Evolutionary conservation across 169 alveolate genomes (phyloP), one percentile per base, ranked within the genome.

Genomic region (Plasmodium cynomolgi): DNA sequence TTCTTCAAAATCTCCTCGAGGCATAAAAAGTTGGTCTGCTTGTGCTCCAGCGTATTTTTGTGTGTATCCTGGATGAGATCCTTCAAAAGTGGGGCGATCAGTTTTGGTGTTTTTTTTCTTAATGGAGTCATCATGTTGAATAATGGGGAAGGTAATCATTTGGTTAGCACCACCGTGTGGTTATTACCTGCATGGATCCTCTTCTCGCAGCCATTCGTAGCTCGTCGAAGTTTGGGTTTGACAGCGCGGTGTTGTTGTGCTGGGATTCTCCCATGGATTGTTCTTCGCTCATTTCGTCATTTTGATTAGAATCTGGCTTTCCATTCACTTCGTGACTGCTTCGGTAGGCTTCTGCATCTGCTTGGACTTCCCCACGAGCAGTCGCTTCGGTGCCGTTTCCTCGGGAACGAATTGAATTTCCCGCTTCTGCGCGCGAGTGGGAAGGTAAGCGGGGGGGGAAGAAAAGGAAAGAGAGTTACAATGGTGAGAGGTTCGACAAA

Each of bases 1-100:
- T 85, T 85, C 58, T 85, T 85, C 56, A 85, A 68, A 41, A 85
- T 85, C 39, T 85, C 93, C 58, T 85, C 93, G 56, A 85, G 80
- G 79, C 93, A 85, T 34, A 85, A 23, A 77, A 74, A 74, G 41
- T 85, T 85, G 26, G 84, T 85, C 44, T 85, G 50, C 80, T 85
- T 85, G 39, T 85, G 93, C 56, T 85, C 93, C 29, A 74, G 13
- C 26, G 93, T 85, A 23, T 85, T 73, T 85, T 50, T 85, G 29
- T 85, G 34, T 74, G 80, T 85, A 31, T 85, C 93, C 58, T 50
- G 23, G 33, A 85, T 39, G 9, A 85, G 34, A 1, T 85, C 85
- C 93, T 85, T 74, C 50, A 29, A 31, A 74, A 74, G 50, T 17
- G 62, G 39, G 37, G 13, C 31, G 34, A 82, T 20, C 33, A 0